Evolutionary conservation across 306 rosid species (phyloP).

Genomic region (Glycine tomentella): DNA sequence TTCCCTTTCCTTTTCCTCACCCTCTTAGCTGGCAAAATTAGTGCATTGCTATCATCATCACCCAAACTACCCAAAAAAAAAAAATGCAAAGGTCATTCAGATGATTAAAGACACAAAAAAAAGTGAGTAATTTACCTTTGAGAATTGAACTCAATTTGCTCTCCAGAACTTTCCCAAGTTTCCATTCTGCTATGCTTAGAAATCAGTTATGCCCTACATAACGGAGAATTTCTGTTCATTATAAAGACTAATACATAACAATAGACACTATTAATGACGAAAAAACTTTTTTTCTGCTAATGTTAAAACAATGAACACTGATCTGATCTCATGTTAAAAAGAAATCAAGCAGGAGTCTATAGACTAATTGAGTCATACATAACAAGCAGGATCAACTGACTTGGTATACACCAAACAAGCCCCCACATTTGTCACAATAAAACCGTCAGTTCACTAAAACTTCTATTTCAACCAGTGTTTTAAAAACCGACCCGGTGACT

Average conservation of each 20-base stretch:
- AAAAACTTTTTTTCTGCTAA: background rate
- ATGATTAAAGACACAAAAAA: background rate
- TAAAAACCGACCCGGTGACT: no score
- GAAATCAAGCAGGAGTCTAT: background rate
- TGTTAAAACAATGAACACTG: background rate
- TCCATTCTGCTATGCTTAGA: slow-evolving; percentile 31
- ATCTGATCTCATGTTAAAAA: background rate
- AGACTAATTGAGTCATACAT: background rate
- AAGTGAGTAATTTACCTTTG: slow-evolving; percentile 43
- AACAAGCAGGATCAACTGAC: background rate
- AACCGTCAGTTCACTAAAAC: no score
- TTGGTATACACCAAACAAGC: background rate
- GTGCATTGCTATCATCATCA: slow-evolving; percentile 57
- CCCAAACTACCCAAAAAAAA: slow-evolving; percentile 55
- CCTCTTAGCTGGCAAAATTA: slow-evolving; percentile 53
- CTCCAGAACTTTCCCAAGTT: slow-evolving; percentile 14
- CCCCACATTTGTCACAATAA: no score
- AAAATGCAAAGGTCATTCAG: background rate
- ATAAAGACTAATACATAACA: background rate
- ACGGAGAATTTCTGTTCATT: background rate
- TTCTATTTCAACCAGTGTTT: no score
- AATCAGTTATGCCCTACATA: background rate
- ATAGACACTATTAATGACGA: background rate
- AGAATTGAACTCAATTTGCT: slow-evolving; percentile 36
- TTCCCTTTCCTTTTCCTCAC: slow-evolving; percentile 60